phyloP scores from a whole-genome alignment of 2,329 filamentous ascomycete species.

The Apiospora arundinis region DNA sequence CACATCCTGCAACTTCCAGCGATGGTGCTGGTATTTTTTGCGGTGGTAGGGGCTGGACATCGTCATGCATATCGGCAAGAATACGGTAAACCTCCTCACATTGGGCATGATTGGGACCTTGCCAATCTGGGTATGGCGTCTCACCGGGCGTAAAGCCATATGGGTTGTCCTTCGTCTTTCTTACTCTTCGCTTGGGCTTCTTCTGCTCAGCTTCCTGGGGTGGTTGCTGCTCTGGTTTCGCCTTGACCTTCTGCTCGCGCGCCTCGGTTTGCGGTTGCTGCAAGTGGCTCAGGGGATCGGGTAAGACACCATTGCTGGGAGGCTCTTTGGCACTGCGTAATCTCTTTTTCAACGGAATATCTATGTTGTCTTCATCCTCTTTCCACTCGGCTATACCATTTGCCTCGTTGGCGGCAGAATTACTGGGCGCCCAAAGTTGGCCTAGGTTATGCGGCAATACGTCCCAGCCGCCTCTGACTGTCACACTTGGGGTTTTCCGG shows the following conservation, averaged over 20 bases:
- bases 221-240: conserved; percentile 3
- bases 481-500: conserved; percentile 1
- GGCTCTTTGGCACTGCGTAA: not conserved
- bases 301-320: not conserved
- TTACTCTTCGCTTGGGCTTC: conserved; percentile 30
- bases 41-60: conserved; percentile 60
- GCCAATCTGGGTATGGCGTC: conserved; percentile 73
- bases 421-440: not conserved
- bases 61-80: conserved; percentile 70
- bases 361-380: not conserved
- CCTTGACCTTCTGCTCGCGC: not conserved
- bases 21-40: conserved; percentile 73
- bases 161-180: conserved; percentile 44
- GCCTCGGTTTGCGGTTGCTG: not conserved
- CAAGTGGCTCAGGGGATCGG: not conserved
- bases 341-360: not conserved
- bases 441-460: conserved; percentile 22
- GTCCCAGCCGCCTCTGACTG: conserved; percentile 22
- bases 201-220: conserved; percentile 26
- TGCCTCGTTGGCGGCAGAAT: not conserved
- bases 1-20: conserved; percentile 71
- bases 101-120: conserved; percentile 68
- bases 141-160: conserved; percentile 61
- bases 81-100: conserved; percentile 73
- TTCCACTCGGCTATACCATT: not conserved